Base-by-base conservation (phyloP, 2,329 filamentous ascomycete species). In the Aureobasidium musti region DNA sequence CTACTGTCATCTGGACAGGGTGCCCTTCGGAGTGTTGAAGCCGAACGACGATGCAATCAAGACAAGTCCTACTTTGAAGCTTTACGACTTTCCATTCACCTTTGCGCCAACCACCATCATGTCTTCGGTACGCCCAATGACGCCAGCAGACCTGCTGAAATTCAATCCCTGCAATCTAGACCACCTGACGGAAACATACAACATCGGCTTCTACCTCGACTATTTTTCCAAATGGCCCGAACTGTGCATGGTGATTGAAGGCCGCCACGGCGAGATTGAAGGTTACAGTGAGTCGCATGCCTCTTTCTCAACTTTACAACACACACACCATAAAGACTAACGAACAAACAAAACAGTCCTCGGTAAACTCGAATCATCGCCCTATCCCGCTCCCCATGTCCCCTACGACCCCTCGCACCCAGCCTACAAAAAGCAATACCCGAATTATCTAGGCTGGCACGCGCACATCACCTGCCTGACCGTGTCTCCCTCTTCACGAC, bases 161-260 rank as follows among this genome's bases (percentile, higher is more conserved):
- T 89, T 98, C 79, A 96, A 96, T 72, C 89, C 92, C 71, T 97
- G 93, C 79, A 99, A 99, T 76, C 88, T 99, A 69, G 95, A 99
- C 76, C 91, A 91, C 47, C 84, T 97, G 69, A 98, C 95, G n/a
- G 95, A 99, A 81, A 98, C 96, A 66, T 99, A 98, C 81, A 92
- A 96, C 77, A 86, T 97, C 70, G 87, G 88, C 69, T 99, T 98
- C 82, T 99, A 99, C 81, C 86, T 97, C 68, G 91, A 96, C 74
- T 99, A 99, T 79, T 88, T 97, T 70, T 92, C 92, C 63, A 92
- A 91, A 83, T 99, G 95, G 95, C 95, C 95, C 1, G 89, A 92
- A 30, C 86, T 98, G 50, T 98, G 97, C 81, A 92, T 92, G 75
- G 91, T 96, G 19, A 92, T 96, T 68, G 91, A 97, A 77, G 91